These are phyloP conservation scores for Lentinula raphanica DNA, from an alignment of 768 basidiomycete genomes.

Conservation along the genomic window DNA sequence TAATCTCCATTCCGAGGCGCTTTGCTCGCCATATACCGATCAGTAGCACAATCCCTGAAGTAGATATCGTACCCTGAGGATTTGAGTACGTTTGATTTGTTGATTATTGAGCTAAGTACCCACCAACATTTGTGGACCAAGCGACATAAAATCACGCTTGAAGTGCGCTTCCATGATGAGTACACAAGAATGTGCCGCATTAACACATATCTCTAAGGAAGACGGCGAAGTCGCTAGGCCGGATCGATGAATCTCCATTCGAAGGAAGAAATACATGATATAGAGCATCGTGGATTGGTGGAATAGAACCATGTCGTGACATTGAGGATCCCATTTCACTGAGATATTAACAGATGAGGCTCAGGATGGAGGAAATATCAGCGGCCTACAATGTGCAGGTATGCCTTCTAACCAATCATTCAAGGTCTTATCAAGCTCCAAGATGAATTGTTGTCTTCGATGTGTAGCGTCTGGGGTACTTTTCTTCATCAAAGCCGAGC, in stretches of 20 bases:
- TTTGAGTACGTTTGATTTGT: too few species aligned
- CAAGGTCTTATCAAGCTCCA: not conserved
- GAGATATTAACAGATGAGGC: not conserved
- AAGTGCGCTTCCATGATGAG: not conserved
- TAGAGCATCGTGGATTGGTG: conserved; percentile 55
- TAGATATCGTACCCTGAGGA: not conserved
- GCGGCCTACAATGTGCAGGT: not conserved
- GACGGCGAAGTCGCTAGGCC: conserved; percentile 65
- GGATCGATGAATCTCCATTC: conserved; percentile 74
- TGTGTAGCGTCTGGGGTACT: conserved; percentile 11
- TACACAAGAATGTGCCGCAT: conserved; percentile 68
- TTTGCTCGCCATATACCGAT: not conserved
- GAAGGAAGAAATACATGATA: conserved; percentile 41
- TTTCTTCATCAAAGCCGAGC: conserved; percentile 21
- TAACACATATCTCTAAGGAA: conserved; percentile 79
- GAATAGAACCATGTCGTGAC: conserved; percentile 34
- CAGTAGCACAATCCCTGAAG: not conserved
- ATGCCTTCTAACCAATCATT: not conserved
- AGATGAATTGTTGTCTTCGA: not conserved
- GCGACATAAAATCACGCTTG: not conserved
- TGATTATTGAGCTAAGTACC: not conserved
- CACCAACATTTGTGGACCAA: not conserved
- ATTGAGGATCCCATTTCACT: conserved; percentile 43
- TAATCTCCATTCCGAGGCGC: not conserved
- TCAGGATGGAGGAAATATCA: not conserved